Evolutionary conservation across 768 basidiomycete genomes (phyloP).

Genomic region (Suillus clintonianus): DNA sequence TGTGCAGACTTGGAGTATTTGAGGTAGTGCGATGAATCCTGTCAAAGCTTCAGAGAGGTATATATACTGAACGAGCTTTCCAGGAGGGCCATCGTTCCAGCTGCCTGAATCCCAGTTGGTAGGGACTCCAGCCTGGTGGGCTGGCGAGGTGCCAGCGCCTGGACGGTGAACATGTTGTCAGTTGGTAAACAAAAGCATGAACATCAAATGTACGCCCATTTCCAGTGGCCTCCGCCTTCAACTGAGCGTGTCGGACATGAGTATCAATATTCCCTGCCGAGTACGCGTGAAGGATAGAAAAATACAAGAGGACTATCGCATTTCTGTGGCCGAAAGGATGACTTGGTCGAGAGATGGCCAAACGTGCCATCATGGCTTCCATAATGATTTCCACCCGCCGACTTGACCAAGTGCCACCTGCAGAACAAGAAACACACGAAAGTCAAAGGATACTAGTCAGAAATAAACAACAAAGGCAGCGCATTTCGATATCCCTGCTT

Average conservation of each 20-base stretch:
- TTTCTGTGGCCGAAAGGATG: neutral
- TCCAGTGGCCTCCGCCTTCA: neutral
- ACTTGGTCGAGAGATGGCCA: neutral
- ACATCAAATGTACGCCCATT: neutral
- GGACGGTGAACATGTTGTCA: neutral
- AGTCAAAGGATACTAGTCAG: neutral
- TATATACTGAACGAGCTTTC: neutral
- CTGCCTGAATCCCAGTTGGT: neutral
- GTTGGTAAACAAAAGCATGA: neutral
- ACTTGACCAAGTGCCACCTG: neutral
- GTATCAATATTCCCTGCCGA: neutral
- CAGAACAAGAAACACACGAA: neutral
- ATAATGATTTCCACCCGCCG: neutral
- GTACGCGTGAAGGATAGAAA: too few species aligned
- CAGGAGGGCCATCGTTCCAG: neutral
- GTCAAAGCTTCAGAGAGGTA: neutral
- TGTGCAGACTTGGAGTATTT: neutral
- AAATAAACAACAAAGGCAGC: neutral
- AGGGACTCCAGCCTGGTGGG: neutral
- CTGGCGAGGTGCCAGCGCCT: neutral
- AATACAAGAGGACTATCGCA: neutral
- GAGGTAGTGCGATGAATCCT: neutral
- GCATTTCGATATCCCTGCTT: neutral
- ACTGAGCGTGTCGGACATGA: neutral
- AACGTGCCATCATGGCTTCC: neutral